Percentiles rank a stretch among this genome's conserved stretches.
These are phyloP conservation scores for Lachancea cidri DNA, from an alignment of 805 yeast genomes.

Conservation along the genomic window DNA sequence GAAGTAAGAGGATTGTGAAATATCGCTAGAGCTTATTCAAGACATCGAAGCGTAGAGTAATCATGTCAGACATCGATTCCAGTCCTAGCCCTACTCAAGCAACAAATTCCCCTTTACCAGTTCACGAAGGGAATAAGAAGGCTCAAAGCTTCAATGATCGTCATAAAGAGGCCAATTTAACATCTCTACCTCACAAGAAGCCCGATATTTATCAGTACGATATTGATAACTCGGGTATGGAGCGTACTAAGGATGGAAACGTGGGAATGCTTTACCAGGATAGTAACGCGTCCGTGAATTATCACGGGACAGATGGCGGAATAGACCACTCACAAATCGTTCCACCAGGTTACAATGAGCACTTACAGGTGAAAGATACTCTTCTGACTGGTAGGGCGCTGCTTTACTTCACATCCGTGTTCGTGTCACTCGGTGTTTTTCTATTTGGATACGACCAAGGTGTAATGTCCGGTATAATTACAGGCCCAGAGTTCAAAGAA, in stretches of 20 bases:
- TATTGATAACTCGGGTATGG: constrained; percentile 1
- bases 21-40: no score
- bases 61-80: neutral
- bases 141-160: constrained; percentile 13
- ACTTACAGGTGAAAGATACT: constrained; percentile 15
- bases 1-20: no score
- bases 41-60: neutral
- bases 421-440: constrained; percentile 45
- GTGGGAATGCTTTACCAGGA: constrained; percentile 12
- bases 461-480: constrained; percentile 81
- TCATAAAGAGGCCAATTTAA: constrained; percentile 9
- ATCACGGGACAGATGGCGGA: constrained; percentile 1
- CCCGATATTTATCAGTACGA: constrained; percentile 16
- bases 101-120: constrained; percentile 4
- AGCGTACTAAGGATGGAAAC: constrained; percentile 1
- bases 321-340: constrained; percentile 7
- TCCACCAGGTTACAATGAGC: constrained; percentile 11
- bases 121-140: constrained; percentile 6
- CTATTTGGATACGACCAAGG: constrained; percentile 85
- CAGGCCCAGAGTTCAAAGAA: constrained; percentile 61
- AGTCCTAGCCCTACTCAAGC: constrained; percentile 5
- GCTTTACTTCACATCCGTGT: constrained; percentile 36
- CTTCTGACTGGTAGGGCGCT: constrained; percentile 21
- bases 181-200: constrained; percentile 14
- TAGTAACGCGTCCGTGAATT: constrained; percentile 12